Evolutionary conservation across 2,329 filamentous ascomycete species (phyloP), one percentile per base, ranked within the genome.

Genomic region (Botrytis fabae): DNA sequence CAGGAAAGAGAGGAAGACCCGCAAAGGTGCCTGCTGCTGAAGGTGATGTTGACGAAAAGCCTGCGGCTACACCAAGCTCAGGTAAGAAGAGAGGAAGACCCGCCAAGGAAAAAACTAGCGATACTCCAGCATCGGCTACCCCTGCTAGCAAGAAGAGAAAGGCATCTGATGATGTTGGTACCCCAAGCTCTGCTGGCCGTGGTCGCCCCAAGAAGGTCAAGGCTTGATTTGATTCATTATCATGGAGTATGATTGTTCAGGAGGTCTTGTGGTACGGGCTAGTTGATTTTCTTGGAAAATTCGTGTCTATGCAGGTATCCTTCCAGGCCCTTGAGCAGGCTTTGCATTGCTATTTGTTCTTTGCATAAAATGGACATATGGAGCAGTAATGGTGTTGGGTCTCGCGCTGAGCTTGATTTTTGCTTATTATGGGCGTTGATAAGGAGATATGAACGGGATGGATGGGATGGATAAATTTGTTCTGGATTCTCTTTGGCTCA

Each of bases 141-240:
- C 72, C 72, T 28, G 48, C 32, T 38, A 70, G 65, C 16, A 73
- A 73, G 68, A 73, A 73, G 61, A 70, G 72, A 64, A 73, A 73
- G 32, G 46, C 48, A 40, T 25, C 59, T 46, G 71, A 71, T 71
- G 70, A 54, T 46, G 70, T 25, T 35, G 40, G 22, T 40, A 69
- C 51, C 18, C 70, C 70, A 59, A 54, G 3, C n/a, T 61, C 70
- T n/a, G 35, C 66, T 59, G 42, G 42, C n/a, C 71, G 71, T 46
- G 65, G 71, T 28, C 65, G 71, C 44, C 65, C 71, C n/a, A 73
- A 73, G 71, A 73, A 62, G 48, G n/a, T 32, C 10, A 62, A 73
- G 44, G 57, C 59, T 51, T 70, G 35, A 63, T 46, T 54, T 69
- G n/a, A 12, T 48, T 48, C n/a, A 20, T 16, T 57, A 18, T 25